Base-by-base conservation (phyloP, 108 stramenopile genomes). In the Chaetoceros muelleri region DNA sequence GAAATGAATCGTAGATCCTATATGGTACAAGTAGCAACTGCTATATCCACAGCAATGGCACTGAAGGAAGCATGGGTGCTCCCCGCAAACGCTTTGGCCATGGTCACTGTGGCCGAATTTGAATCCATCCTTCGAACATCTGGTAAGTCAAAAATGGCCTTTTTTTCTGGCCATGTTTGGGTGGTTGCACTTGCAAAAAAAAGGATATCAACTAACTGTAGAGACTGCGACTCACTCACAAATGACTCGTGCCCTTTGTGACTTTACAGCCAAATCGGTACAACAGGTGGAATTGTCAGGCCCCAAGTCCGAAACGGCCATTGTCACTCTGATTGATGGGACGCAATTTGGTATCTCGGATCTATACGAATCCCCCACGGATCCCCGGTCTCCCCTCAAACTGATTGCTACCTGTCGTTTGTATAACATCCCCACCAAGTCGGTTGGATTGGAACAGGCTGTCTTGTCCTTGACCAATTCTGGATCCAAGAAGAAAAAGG, bases 351-450 rank as follows among this genome's bases (percentile, higher is more conserved):
- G 78, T 1, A 70, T 90, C n/a, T 74, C 71, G 47, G 89, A 83
- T 34, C 61, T 90, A 25, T 45, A 86, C n/a, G 89, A 90, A 45
- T 70, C 67, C 46, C 40, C 74, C 47, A 66, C 65, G 18, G 89
- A 90, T 73, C 89, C 89, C 8, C 59, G 89, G 8, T 80, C 78
- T 22, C 84, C 84, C 5, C 58, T 86, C 26, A 85, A 86, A 51
- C 44, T 90, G 18, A 72, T 72, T 2, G 84, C 89, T 0, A 53
- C 65, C 27, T 90, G 89, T 69, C 71, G 89, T 5, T 64, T 78
- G 28, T 72, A 71, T 58, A 71, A 76, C 7, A 8, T 54, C 13
- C 77, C 81, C 46, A 62, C 76, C 24, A 83, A 78, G 57, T 79
- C 79, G 62, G 61, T 71, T 17, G 75, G 72, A 19, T 40, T 90